Evolutionary conservation across 805 yeast species (phyloP), one percentile per base, ranked within the genome.

Genomic region (Wickerhamiella parazyma): DNA sequence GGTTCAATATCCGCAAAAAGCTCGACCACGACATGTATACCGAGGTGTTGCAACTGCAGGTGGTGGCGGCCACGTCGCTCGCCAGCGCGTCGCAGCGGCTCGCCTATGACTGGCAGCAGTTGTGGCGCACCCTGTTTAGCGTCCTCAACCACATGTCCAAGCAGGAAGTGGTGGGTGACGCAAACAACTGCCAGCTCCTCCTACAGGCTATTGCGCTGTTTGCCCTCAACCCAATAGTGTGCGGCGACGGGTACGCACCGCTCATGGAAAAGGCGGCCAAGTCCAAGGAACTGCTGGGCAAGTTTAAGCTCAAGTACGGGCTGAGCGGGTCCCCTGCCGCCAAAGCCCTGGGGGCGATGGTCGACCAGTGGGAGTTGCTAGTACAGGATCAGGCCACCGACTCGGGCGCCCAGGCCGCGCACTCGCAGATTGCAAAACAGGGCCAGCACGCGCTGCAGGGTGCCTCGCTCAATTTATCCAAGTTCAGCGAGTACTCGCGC

Each of bases 91-190:
- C 24, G 9, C 36, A 42, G 1, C 45, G 55, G 25, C 48, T 41
- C 42, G 41, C 12, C 18, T 65, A 65, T 45, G 58, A 60, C 47
- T 65, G 70, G 70, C 44, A 53, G 8, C 65, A 62, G 38, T 50
- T 66, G 28, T 64, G 67, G 65, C 52, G 49, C 38, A 54, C 66
- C 2, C 36, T 63, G 12, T 42, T 58, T 17, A 51, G 58, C 10
- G 36, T 64, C 6, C 38, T 59, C 8, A 52, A 54, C 38, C 58
- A 56, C 37, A 34, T 58, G 20, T 42, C 48, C 25, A 44, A 48
- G 8, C 22, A 28, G 6, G 48, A 44, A 6, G 38, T 38, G 4
- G 34, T 26, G 8, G 40, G 38, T 36, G 17, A 44, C 21, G n/a
- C 34, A 12, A 25, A 35, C 26, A 24, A 33, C 24, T 20, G 29